Evolutionary conservation across 345 rosid species (phyloP), one percentile per base, ranked within the genome.

Genomic region (Rhodomyrtus tomentosa): DNA sequence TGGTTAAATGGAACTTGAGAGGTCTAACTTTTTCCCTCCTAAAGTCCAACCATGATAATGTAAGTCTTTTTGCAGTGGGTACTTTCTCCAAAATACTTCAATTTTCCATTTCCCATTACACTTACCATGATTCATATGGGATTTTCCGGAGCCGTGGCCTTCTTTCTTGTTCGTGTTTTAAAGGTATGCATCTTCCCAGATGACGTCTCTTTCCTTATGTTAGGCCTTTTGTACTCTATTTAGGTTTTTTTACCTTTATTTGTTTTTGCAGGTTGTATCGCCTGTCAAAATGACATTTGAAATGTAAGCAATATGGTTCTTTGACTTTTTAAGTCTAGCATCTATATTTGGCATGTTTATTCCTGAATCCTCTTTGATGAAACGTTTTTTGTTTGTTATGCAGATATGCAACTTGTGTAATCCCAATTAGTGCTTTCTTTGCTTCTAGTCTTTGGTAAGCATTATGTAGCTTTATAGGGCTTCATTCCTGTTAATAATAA

Each of bases 101-200:
- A 95, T 86, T 98, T 96, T 86, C 98, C 99, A 38, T 90, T 93
- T 54, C 99, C 98, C 55, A 97, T 97, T 82, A 93, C 98, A 40
- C 95, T 97, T 83, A 97, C 98, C 54, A 97, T 97, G 99, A 95
- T 97, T 86, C 99, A 97, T 88, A 97, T 97, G 99, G 98, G 94
- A 25, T 97, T 97, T 88, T 92, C 98, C 32, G 98, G 98, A 87
- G 87, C 88, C 4, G 92, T 97, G 80, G 92, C 98, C 14, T 95
- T 97, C 85, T 88, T 93, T 82, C 95, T 97, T 84, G 93, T 97
- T 89, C 99, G 98, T 45, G 99, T 98, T 48, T 92, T 98, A 89
- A 96, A 98, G 99, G 99, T 98, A 91, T 81, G 51, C 20, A 52
- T 55, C 74, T 82, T n/a, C 81, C 40, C 36, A 32, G 58, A 21